Base-by-base conservation (phyloP, 305 asterid species). In the Ilex paraguariensis region DNA sequence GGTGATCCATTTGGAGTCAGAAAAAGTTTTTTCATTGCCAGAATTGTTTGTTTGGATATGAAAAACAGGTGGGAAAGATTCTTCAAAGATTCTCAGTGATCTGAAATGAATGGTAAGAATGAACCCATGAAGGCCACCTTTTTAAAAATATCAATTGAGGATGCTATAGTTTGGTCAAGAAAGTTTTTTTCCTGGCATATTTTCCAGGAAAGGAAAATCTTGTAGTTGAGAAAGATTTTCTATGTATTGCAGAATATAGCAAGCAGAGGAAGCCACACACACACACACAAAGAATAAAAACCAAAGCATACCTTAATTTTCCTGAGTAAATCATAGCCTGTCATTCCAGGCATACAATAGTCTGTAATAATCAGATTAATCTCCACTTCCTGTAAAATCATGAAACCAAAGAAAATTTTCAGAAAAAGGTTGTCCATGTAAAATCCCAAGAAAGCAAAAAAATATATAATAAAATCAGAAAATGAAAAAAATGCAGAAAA, bases 311-410 rank as follows among this genome's bases (percentile, higher is more conserved):
- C 98, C 96, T 91, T 91, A 56, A 91, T 84, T 84, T 86, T 91
- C 88, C 79, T 90, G 73, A 90, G 95, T 78, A 87, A 75, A 82
- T 90, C 96, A 81, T 87, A 87, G 74, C 97, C 97, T 49, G 97
- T 87, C 95, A 90, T 90, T 59, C 87, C 96, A 60, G 97, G 97
- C 96, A 90, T 90, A 61, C 96, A 90, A 15, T 90, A 90, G 78
- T 88, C 97, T 62, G 97, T 91, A 49, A 91, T 91, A 30, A 91
- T 87, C 58, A 88, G 95, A 76, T 86, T 81, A 12, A 88, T 84
- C 73, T 81, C 91, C 67, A 78, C 67, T 13, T 68, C 83, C 88
- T 82, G 71, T 11, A 54, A 66, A 7, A 57, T 48, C 16, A 57
- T 51, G 21, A 56, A 56, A 56, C 62, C 16, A 54, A 32, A 63